A percentile compares a stretch with the other conserved stretches of the same genome.
phyloP scores from a whole-genome alignment of 257 asterid genomes.

The Solanum virginianum region DNA sequence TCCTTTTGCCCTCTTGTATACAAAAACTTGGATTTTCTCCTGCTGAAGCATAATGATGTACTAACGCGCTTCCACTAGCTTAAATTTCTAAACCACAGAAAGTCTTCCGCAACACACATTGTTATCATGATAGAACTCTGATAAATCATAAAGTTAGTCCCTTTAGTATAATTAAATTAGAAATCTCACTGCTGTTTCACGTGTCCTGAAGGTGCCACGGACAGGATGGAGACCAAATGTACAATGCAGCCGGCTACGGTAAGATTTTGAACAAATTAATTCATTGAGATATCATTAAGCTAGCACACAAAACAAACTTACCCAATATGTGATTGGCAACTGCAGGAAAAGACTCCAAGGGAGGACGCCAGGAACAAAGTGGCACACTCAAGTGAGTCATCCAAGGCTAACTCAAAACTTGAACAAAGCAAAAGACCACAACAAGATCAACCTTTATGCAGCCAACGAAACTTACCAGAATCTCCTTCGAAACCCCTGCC shows the following conservation, averaged over 20 bases:
- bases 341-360: conserved; percentile 42
- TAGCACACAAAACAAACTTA: not conserved
- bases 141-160: not conserved
- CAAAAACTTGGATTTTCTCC: not conserved
- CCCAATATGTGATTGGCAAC: conserved; percentile 3
- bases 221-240: conserved; percentile 28
- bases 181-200: conserved; percentile 6
- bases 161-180: not conserved
- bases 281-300: not conserved
- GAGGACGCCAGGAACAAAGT: conserved; percentile 33
- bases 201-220: conserved; percentile 33
- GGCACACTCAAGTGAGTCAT: conserved; percentile 53
- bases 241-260: conserved; percentile 26
- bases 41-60: not conserved
- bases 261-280: conserved; percentile 11
- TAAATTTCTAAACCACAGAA: not conserved
- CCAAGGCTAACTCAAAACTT: conserved; percentile 38
- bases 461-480: conserved; percentile 17
- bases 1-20: not conserved
- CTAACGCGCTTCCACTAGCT: not conserved
- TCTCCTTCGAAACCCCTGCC: conserved; percentile 16
- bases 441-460: conserved; percentile 17
- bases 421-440: conserved; percentile 34
- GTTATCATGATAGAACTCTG: not conserved
- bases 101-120: not conserved